Conservation (phyloP, 768 basidiomycete genomes). For the Termitomyces sp. region DNA sequence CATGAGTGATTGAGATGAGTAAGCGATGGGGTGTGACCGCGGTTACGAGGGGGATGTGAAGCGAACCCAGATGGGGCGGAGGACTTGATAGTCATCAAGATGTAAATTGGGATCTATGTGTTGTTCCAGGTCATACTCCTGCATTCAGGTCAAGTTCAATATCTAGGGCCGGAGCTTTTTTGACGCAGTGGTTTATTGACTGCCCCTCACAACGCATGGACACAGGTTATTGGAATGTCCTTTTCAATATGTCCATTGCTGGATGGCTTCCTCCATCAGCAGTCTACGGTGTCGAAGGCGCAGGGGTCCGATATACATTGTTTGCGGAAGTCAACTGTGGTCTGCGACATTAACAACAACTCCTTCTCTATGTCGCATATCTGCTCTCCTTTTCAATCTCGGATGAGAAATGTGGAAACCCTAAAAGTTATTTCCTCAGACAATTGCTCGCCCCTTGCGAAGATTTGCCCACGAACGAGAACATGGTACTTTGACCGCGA, state of each 20-base stretch:
- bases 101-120: not conserved
- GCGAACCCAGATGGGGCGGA: too few relatives aligned
- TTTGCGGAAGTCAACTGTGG: slow-evolving; percentile 56
- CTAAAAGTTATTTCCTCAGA: slow-evolving; percentile 13
- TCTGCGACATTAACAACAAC: slow-evolving; percentile 34
- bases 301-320: slow-evolving; percentile 62
- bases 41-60: not conserved
- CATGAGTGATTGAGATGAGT: not conserved
- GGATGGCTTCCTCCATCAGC: slow-evolving; percentile 81
- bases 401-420: slow-evolving; percentile 34
- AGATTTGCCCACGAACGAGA: not conserved
- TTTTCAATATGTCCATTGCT: slow-evolving; percentile 80
- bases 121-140: too few relatives aligned
- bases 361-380: slow-evolving; percentile 46
- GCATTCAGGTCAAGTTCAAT: too few relatives aligned
- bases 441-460: not conserved
- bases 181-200: not conserved
- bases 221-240: slow-evolving; percentile 62
- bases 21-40: not conserved
- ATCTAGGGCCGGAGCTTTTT: too few relatives aligned
- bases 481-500: slow-evolving; percentile 49
- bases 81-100: not conserved
- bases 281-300: slow-evolving; percentile 40
- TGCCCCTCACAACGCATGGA: not conserved
- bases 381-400: slow-evolving; percentile 52